Percentiles rank a stretch among this genome's conserved stretches.
phyloP scores from a whole-genome alignment of 495 filamentous ascomycete genomes.

The Neurospora cerealis region DNA sequence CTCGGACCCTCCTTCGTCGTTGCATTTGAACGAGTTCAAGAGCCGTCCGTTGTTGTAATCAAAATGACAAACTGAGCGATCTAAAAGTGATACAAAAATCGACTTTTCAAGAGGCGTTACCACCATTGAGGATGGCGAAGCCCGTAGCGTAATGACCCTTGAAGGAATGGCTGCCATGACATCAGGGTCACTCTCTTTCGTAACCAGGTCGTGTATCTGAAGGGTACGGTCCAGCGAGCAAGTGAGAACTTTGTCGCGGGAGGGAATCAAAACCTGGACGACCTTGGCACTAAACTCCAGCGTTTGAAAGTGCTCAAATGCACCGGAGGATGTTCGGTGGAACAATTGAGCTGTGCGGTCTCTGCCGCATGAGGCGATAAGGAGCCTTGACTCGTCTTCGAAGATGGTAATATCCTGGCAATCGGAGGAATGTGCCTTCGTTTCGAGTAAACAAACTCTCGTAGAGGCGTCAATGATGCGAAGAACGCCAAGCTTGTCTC shows the following conservation, averaged over 20 bases:
- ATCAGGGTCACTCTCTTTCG: conserved; percentile 56
- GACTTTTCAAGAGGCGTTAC: conserved; percentile 52
- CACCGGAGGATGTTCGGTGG: conserved; percentile 38
- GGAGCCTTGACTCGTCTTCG: conserved; percentile 38
- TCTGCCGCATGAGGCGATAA: conserved; percentile 73
- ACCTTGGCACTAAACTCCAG: conserved; percentile 39
- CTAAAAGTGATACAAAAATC: conserved; percentile 65
- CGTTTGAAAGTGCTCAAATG: conserved; percentile 41
- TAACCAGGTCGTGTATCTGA: conserved; percentile 65
- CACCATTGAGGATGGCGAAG: conserved; percentile 78
- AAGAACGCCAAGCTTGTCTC: conserved; percentile 77
- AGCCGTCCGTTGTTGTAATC: conserved; percentile 63
- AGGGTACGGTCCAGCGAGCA: conserved; percentile 83
- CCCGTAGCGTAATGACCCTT: conserved; percentile 68
- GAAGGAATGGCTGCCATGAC: conserved; percentile 65
- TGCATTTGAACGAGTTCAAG: conserved; percentile 65
- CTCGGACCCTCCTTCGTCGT: conserved; percentile 67
- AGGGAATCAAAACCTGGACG: conserved; percentile 37
- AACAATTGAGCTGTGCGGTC: conserved; percentile 91
- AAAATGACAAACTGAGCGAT: conserved; percentile 69
- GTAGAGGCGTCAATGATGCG: conserved; percentile 43
- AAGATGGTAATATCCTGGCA: conserved; percentile 71
- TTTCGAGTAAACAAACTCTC: conserved; percentile 47
- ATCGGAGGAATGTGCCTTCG: conserved; percentile 79
- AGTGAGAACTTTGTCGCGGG: conserved; percentile 59